Conservation (phyloP, 495 filamentous ascomycete species). For the Chaetomidium leptoderma region DNA sequence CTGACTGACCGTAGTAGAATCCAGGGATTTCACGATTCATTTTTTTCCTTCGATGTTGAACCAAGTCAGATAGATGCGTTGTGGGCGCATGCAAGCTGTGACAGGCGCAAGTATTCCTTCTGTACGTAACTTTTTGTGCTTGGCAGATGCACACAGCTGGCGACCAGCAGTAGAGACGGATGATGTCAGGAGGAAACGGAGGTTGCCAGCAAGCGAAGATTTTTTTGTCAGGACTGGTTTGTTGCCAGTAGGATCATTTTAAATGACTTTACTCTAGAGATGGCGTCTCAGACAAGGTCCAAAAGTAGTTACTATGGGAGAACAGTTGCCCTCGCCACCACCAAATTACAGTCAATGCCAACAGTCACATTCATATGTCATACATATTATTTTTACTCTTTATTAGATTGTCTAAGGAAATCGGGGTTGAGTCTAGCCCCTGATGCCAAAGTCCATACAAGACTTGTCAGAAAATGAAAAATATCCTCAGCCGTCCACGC, state of each 20-base stretch:
- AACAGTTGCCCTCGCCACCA: background rate
- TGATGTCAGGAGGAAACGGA: too few relatives aligned
- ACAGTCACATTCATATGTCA: background rate
- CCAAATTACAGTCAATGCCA: background rate
- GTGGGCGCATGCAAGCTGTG: too few relatives aligned
- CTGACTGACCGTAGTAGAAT: conserved; percentile 41
- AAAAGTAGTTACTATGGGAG: too few relatives aligned
- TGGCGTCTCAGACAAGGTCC: too few relatives aligned
- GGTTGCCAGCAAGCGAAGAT: too few relatives aligned
- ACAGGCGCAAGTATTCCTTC: too few relatives aligned
- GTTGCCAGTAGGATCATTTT: too few relatives aligned
- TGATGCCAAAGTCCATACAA: conserved; percentile 24
- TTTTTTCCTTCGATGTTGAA: background rate
- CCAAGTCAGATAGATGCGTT: too few relatives aligned
- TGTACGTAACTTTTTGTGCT: background rate
- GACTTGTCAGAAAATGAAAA: conserved; percentile 37
- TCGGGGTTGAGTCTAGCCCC: conserved; percentile 25
- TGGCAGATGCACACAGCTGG: background rate
- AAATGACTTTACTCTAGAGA: too few relatives aligned
- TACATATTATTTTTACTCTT: conserved; percentile 33
- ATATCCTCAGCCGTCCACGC: conserved; percentile 23
- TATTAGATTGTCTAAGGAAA: conserved; percentile 39
- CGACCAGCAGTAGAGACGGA: background rate
- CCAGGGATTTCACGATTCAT: conserved; percentile 32
- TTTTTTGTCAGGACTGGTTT: too few relatives aligned